A percentile compares a stretch with the other conserved stretches of the same genome.
phyloP scores from a whole-genome alignment of 805 yeast genomes.

The Ogataea pignaliae region DNA sequence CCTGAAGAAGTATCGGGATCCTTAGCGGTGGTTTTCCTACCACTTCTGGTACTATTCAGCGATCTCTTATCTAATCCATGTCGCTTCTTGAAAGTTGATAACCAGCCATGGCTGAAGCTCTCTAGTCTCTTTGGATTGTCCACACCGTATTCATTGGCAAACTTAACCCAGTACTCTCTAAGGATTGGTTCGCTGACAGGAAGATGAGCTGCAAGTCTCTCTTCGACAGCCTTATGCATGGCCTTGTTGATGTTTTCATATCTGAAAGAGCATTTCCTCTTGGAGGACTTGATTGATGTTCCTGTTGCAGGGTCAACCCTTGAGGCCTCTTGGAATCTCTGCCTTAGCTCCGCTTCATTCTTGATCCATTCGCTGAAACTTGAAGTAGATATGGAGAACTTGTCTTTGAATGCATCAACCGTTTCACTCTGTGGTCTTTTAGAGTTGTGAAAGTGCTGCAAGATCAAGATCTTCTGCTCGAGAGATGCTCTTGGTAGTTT shows the following conservation, averaged over 20 bases:
- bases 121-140: constrained; percentile 54
- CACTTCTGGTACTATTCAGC: constrained; percentile 5
- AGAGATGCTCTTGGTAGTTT: constrained; percentile 48
- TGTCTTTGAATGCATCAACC: constrained; percentile 47
- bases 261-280: constrained; percentile 47
- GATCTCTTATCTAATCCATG: constrained; percentile 33
- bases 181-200: constrained; percentile 52
- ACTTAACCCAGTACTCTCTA: constrained; percentile 52
- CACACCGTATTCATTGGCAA: constrained; percentile 53
- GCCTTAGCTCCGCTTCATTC: constrained; percentile 46
- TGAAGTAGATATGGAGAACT: constrained; percentile 53
- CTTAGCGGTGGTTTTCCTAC: background rate
- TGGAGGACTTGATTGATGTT: constrained; percentile 25
- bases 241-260: constrained; percentile 55
- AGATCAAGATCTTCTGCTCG: constrained; percentile 53
- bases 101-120: constrained; percentile 60
- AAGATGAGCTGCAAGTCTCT: constrained; percentile 37
- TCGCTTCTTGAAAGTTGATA: constrained; percentile 54
- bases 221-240: constrained; percentile 51
- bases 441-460: constrained; percentile 45
- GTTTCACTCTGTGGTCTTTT: constrained; percentile 54
- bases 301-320: constrained; percentile 19
- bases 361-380: constrained; percentile 60
- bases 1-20: background rate
- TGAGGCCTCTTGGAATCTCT: constrained; percentile 35